phyloP scores from a whole-genome alignment of 192 early-diverging fungal genomes.

The Ramicandelaber brevisporus region DNA sequence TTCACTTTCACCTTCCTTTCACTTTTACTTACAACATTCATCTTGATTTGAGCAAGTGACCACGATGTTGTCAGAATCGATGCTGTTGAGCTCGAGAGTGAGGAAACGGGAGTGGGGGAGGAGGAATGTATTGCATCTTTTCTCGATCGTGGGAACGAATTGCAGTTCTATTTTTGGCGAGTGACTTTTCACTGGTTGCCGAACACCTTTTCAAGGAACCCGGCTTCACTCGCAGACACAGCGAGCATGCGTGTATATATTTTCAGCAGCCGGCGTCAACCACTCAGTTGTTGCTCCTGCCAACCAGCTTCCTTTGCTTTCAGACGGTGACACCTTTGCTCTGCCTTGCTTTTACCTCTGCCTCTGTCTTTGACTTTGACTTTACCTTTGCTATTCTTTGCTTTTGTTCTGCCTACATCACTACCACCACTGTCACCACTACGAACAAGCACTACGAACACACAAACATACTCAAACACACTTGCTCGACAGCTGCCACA shows the following conservation, averaged over 20 bases:
- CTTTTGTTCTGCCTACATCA: neutral
- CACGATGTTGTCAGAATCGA: neutral
- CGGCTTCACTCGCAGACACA: too few species aligned
- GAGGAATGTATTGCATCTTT: too few species aligned
- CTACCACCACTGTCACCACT: neutral
- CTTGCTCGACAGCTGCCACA: constrained; percentile 13
- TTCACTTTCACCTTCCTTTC: constrained; percentile 1
- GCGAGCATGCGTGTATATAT: too few species aligned
- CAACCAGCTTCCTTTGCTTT: too few species aligned
- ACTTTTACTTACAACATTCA: neutral
- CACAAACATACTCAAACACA: constrained; percentile 4
- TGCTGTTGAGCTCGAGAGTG: neutral
- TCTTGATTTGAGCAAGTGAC: neutral
- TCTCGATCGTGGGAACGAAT: too few species aligned
- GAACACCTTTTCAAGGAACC: too few species aligned
- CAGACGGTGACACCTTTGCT: too few species aligned
- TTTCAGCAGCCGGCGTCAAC: too few species aligned
- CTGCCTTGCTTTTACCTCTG: neutral
- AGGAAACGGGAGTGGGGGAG: too few species aligned
- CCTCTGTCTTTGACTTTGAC: neutral
- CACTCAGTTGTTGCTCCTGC: too few species aligned
- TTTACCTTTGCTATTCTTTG: neutral
- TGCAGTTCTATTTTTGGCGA: too few species aligned
- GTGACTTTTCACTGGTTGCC: too few species aligned
- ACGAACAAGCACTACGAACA: neutral